Conservation (phyloP, 164 flowering plant genomes). For the Pachysandra terminalis region DNA sequence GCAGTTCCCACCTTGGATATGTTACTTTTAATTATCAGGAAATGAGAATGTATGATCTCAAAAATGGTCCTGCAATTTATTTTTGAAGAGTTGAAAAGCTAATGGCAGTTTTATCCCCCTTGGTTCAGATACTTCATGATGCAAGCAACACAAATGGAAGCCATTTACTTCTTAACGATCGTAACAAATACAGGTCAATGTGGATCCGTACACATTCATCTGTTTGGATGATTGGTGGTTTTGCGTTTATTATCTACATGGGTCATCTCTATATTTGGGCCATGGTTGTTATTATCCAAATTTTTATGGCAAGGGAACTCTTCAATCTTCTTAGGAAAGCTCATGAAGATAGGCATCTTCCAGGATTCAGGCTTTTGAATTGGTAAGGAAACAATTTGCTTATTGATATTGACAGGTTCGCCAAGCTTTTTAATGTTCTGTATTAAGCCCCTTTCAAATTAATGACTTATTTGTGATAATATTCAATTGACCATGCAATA, state of each 20-base stretch:
- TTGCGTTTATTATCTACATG: slow-evolving; percentile 73
- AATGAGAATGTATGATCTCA: neutral
- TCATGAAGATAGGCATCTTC: slow-evolving; percentile 80
- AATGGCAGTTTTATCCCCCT: slow-evolving; percentile 9
- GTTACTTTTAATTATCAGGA: neutral
- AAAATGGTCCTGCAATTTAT: neutral
- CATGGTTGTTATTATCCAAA: slow-evolving; percentile 90
- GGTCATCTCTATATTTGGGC: slow-evolving; percentile 97
- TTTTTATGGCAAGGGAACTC: slow-evolving; percentile 87
- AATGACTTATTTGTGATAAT: neutral
- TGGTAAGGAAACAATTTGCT: slow-evolving; percentile 45
- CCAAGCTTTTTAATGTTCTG: neutral
- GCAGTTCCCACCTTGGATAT: neutral
- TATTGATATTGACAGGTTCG: neutral
- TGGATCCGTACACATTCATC: slow-evolving; percentile 70
- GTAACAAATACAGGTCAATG: slow-evolving; percentile 82
- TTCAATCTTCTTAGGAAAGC: slow-evolving; percentile 77
- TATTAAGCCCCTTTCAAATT: neutral
- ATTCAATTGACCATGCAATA: too few species aligned
- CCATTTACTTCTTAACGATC: slow-evolving; percentile 72
- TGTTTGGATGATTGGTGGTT: slow-evolving; percentile 93
- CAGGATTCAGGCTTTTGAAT: slow-evolving; percentile 89
- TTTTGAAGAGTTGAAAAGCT: neutral
- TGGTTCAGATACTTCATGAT: slow-evolving; percentile 50
- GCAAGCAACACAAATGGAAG: slow-evolving; percentile 52